Conservation (phyloP, 768 basidiomycete species). For the Chalciporus chontae region DNA sequence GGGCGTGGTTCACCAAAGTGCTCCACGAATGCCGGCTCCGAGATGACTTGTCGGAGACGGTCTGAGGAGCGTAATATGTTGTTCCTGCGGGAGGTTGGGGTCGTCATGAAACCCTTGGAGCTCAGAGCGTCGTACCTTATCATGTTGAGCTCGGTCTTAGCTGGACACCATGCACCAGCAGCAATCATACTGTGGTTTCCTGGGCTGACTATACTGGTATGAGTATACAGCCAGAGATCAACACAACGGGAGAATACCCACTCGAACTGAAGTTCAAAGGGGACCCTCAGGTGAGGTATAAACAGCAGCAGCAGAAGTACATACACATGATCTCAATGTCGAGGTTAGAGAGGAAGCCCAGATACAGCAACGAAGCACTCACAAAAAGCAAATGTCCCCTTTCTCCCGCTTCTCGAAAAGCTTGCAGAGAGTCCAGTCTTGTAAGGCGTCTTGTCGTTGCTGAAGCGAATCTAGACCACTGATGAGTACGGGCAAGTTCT, state of each 20-base stretch:
- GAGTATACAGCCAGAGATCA: neutral
- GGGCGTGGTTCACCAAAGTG: slow-evolving; percentile 72
- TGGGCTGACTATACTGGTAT: slow-evolving; percentile 49
- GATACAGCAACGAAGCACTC: slow-evolving; percentile 28
- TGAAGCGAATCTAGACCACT: slow-evolving; percentile 68
- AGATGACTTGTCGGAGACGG: slow-evolving; percentile 65
- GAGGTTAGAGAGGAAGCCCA: slow-evolving; percentile 1
- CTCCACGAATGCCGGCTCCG: slow-evolving; percentile 64
- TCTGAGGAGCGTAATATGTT: slow-evolving; percentile 61
- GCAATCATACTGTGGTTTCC: slow-evolving; percentile 71
- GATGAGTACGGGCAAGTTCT: neutral
- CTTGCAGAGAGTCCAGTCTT: slow-evolving; percentile 78
- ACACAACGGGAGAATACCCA: slow-evolving; percentile 5
- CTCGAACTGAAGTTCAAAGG: slow-evolving; percentile 16
- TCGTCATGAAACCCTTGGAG: neutral
- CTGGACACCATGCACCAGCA: slow-evolving; percentile 77
- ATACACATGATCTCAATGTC: slow-evolving; percentile 23
- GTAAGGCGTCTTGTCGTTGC: slow-evolving; percentile 95
- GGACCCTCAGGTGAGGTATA: neutral
- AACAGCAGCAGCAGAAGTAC: neutral
- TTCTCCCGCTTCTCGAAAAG: slow-evolving; percentile 85
- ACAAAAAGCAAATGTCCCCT: slow-evolving; percentile 89
- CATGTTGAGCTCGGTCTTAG: slow-evolving; percentile 71
- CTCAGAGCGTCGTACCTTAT: slow-evolving; percentile 50
- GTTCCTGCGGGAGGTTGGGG: slow-evolving; percentile 34